Evolutionary conservation across 2,329 filamentous ascomycete genomes (phyloP), one percentile per base, ranked within the genome.

Genomic region (Exophiala alcalophila): DNA sequence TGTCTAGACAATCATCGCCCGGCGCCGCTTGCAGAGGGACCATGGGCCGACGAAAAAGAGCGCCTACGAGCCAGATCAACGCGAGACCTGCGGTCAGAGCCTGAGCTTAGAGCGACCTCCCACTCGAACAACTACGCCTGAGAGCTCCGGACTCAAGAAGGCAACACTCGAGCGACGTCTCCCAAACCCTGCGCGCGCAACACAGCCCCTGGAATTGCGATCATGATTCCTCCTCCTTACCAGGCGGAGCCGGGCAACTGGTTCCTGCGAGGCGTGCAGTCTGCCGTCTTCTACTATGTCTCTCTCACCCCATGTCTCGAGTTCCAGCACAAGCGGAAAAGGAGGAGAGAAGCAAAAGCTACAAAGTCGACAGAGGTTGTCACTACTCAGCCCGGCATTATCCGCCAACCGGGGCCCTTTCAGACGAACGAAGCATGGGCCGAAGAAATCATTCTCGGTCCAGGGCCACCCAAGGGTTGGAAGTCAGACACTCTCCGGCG

Each of bases 381-480:
- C n/a, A 64, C 62, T 44, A 79, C 88, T 52, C 79, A 89, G 61
- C 86, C 86, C 0, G 79, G 78, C 27, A 65, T 80, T 8, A 92
- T 94, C 63, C 75, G 80, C 36, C 89, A 96, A 58, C 89, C 84
- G 2, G 64, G 62, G 4, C 86, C 88, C 1, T 92, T 88, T 57
- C 83, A 82, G 58, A 94, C 88, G 19, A 96, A 96, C 58, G 83
- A 84, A 9, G 87, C 86, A 66, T 96, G 90, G 90, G 72, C 77
- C 21, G 85, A 92, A 60, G 90, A 96, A 65, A 94, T 96, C 53
- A 74, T 73, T 50, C 76, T 90, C 66, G 90, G 90, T 0, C 90
- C 90, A 2, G 80, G 78, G 3, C 75, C 85, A 24, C 82, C 81
- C 9, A 55, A 52, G 48, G 54, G 54, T 1, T 57, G 52, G 52